Conservation (phyloP, 768 basidiomycete genomes). For the Chalciporus chontae region DNA sequence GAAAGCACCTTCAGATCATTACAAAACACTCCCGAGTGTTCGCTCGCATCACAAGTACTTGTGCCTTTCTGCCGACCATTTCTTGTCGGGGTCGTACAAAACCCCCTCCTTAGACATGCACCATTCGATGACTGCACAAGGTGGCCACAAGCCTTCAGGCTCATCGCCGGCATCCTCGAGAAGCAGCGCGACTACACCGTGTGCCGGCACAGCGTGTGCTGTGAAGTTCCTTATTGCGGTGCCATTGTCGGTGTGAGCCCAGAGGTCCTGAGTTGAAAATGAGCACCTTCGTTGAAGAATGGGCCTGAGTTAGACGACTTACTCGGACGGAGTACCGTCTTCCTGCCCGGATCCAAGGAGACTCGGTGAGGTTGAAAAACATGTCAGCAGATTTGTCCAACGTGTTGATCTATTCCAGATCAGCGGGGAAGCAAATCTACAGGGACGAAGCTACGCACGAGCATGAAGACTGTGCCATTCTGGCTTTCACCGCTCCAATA, state of each 20-base stretch:
- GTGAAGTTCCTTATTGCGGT: constrained; percentile 61
- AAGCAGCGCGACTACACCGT: constrained; percentile 67
- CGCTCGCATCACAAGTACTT: constrained; percentile 1
- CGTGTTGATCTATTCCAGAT: constrained; percentile 50
- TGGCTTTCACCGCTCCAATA: constrained; percentile 68
- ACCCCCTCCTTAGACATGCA: constrained; percentile 62
- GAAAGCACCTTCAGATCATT: not conserved
- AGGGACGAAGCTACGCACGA: constrained; percentile 36
- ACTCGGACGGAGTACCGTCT: constrained; percentile 64
- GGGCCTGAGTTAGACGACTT: constrained; percentile 15
- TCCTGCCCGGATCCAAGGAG: constrained; percentile 68
- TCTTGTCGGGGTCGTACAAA: constrained; percentile 27
- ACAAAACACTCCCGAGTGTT: not conserved
- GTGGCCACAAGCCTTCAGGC: constrained; percentile 53
- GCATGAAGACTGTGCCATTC: constrained; percentile 66
- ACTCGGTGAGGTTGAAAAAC: constrained; percentile 64
- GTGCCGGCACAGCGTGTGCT: constrained; percentile 51
- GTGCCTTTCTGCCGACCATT: constrained; percentile 20
- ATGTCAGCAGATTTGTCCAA: constrained; percentile 52
- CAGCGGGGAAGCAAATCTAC: not conserved
- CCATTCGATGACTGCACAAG: constrained; percentile 54
- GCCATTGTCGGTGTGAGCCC: constrained; percentile 70
- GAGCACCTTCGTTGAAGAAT: not conserved
- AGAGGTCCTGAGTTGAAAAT: constrained; percentile 50
- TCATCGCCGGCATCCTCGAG: constrained; percentile 66